These are phyloP conservation scores for Fusarium sp. DNA, from an alignment of 2,329 filamentous ascomycete species.

Conservation along the genomic window DNA sequence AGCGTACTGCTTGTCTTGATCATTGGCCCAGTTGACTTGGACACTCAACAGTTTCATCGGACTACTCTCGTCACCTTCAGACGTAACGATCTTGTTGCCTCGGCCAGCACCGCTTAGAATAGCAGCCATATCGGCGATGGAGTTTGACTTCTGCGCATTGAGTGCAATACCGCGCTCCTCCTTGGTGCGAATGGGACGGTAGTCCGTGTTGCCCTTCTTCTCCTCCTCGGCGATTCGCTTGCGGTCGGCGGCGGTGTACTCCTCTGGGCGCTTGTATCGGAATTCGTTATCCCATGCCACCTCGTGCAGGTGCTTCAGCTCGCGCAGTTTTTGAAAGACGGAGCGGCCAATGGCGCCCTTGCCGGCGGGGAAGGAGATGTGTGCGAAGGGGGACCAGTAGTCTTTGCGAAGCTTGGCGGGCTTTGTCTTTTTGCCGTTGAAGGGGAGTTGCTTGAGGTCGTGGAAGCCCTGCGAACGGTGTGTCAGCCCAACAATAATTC, in stretches of 20 bases:
- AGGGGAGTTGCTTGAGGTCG: conserved; percentile 71
- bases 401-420: conserved; percentile 76
- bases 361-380: conserved; percentile 70
- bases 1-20: conserved; percentile 64
- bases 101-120: conserved; percentile 67
- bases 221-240: conserved; percentile 53
- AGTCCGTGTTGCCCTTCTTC: conserved; percentile 51
- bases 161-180: conserved; percentile 66
- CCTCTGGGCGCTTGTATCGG: conserved; percentile 57
- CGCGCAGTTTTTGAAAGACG: conserved; percentile 75
- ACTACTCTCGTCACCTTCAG: conserved; percentile 36
- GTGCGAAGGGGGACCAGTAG: conserved; percentile 75
- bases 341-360: conserved; percentile 69
- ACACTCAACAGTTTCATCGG: conserved; percentile 56
- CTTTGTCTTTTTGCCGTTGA: conserved; percentile 77
- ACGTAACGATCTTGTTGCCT: conserved; percentile 64
- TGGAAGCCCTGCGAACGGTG: conserved; percentile 55
- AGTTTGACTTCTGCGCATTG: conserved; percentile 73
- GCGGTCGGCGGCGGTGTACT: conserved; percentile 55
- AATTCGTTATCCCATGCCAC: conserved; percentile 70
- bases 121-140: conserved; percentile 74
- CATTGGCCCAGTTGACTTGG: conserved; percentile 68
- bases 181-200: conserved; percentile 55
- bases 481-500: neutral
- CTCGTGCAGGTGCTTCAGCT: conserved; percentile 75